Percentiles rank a stretch among this genome's conserved stretches.
These are phyloP conservation scores for Seiridium cupressi DNA, from an alignment of 2,329 filamentous ascomycete species.

Conservation along the genomic window DNA sequence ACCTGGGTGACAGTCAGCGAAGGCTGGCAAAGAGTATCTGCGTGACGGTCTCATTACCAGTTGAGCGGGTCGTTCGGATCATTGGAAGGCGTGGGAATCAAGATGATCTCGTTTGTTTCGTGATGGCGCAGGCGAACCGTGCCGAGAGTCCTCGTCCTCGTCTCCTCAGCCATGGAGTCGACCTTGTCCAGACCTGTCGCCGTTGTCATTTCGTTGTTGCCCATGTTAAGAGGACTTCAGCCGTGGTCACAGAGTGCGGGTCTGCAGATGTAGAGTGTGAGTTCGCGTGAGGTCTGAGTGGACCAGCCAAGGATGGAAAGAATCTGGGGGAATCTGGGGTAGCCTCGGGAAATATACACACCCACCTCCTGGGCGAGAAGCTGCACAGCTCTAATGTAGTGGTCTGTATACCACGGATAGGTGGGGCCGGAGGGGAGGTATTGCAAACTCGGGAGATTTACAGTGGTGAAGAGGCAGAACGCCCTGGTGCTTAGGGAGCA, in stretches of 20 bases:
- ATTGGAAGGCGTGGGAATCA: slow-evolving; percentile 29
- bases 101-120: slow-evolving; percentile 35
- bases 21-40: background rate
- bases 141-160: slow-evolving; percentile 30
- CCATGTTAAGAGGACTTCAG: slow-evolving; percentile 5
- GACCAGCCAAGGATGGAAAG: background rate
- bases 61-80: slow-evolving; percentile 37
- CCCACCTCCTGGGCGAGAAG: background rate
- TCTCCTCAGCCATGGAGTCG: slow-evolving; percentile 2
- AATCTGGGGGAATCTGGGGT: background rate
- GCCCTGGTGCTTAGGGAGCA: background rate
- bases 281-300: background rate
- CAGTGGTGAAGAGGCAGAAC: background rate
- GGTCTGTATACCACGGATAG: background rate
- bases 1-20: slow-evolving; percentile 25
- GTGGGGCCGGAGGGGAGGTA: background rate
- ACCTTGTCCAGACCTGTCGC: background rate
- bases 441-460: slow-evolving; percentile 2
- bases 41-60: slow-evolving; percentile 17
- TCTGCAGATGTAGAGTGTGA: background rate
- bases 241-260: background rate
- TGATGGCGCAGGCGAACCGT: slow-evolving; percentile 39
- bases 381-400: background rate
- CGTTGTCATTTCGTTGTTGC: background rate
- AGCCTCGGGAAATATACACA: background rate